These are phyloP conservation scores for Sporothrix humicola DNA, from an alignment of 2,329 filamentous ascomycete species.

Conservation along the genomic window DNA sequence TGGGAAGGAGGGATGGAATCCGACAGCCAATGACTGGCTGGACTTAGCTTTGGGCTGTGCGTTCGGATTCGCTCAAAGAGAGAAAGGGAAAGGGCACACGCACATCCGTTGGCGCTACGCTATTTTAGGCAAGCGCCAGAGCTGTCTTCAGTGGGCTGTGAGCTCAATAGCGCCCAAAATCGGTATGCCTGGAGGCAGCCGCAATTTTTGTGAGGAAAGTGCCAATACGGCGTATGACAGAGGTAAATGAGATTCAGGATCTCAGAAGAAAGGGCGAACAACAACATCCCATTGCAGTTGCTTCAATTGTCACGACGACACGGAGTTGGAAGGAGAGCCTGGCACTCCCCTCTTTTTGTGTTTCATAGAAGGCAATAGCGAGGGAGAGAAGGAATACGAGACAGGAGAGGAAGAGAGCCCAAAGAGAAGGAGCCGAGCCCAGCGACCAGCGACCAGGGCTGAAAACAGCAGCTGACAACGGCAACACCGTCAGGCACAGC, in stretches of 20 bases:
- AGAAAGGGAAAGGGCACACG: neutral
- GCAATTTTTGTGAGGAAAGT: neutral
- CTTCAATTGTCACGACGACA: neutral
- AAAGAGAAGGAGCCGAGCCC: neutral
- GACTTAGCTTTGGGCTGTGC: constrained; percentile 8
- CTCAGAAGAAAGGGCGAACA: neutral
- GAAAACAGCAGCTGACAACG: neutral
- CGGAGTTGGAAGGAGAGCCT: constrained; percentile 3
- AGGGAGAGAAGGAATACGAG: neutral
- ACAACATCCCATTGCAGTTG: neutral
- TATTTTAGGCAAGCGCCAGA: constrained; percentile 21
- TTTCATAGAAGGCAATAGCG: constrained; percentile 24
- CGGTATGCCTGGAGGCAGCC: constrained; percentile 2
- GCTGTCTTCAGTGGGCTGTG: constrained; percentile 21
- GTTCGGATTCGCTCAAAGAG: constrained; percentile 29
- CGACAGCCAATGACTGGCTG: constrained; percentile 29
- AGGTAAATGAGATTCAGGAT: neutral
- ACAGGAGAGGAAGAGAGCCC: neutral
- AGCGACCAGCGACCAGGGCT: neutral
- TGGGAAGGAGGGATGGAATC: constrained; percentile 30
- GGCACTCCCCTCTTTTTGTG: constrained; percentile 9
- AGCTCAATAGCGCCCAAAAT: neutral
- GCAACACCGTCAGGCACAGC: neutral
- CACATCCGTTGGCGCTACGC: constrained; percentile 24
- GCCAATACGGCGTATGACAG: neutral